Evolutionary conservation across 805 yeast species (phyloP).

Genomic region (Saccharomycopsis sp.): DNA sequence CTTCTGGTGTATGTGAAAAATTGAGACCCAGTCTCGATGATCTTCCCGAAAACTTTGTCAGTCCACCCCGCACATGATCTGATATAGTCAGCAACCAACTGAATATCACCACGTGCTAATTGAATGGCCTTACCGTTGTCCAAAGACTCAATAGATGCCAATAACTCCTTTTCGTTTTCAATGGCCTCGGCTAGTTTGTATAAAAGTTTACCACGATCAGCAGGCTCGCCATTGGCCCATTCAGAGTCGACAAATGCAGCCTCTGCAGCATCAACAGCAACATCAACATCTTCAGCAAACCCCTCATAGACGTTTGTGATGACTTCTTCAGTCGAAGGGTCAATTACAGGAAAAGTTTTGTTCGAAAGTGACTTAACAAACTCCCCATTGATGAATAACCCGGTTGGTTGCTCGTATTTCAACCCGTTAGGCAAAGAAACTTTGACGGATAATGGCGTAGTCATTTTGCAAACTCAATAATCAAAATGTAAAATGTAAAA

Average conservation of each 20-base stretch:
- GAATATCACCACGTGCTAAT: conserved; percentile 72
- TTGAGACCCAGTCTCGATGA: conserved; percentile 63
- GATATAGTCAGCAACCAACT: conserved; percentile 58
- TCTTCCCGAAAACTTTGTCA: conserved; percentile 72
- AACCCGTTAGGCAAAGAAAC: conserved; percentile 68
- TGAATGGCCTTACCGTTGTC: conserved; percentile 84
- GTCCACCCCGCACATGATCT: conserved; percentile 89
- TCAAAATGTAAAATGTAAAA: neutral
- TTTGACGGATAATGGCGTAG: conserved; percentile 36
- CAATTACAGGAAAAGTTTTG: conserved; percentile 54
- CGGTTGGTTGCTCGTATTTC: conserved; percentile 70
- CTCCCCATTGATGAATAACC: conserved; percentile 72
- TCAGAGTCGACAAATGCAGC: conserved; percentile 54
- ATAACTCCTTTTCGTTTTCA: conserved; percentile 60
- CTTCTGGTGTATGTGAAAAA: conserved; percentile 74
- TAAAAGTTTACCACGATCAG: conserved; percentile 55
- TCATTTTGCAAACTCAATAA: neutral
- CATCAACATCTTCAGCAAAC: conserved; percentile 65
- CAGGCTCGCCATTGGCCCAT: conserved; percentile 69
- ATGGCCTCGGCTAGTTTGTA: conserved; percentile 70
- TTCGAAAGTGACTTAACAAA: conserved; percentile 54
- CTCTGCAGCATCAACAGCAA: conserved; percentile 82
- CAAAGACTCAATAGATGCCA: conserved; percentile 76
- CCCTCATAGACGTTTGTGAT: conserved; percentile 72
- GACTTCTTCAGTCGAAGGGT: conserved; percentile 70